These are phyloP conservation scores for Alternaria postmessia DNA, from an alignment of 2,329 filamentous ascomycete genomes.

Conservation along the genomic window DNA sequence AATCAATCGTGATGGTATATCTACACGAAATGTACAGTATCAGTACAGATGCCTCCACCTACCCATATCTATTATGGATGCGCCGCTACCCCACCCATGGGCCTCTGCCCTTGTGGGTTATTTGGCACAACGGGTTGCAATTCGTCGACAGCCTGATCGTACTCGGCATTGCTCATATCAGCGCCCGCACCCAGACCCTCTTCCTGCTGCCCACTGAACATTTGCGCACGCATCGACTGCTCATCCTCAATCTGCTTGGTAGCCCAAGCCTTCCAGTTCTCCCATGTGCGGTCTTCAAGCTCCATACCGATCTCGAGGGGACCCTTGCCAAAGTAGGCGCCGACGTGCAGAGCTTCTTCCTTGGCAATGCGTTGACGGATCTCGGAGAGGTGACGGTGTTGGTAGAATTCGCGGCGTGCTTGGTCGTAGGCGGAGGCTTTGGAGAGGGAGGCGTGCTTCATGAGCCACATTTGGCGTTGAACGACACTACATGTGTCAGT, in stretches of 20 bases:
- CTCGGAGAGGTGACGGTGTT: conserved; percentile 80
- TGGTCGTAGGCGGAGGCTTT: conserved; percentile 80
- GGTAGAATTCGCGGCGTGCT: conserved; percentile 90
- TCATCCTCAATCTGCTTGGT: conserved; percentile 59
- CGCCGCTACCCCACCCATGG: conserved; percentile 48
- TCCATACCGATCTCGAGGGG: conserved; percentile 79
- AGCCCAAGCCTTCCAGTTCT: conserved; percentile 88
- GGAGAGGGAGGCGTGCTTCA: conserved; percentile 64
- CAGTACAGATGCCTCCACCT: conserved; percentile 26
- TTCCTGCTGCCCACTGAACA: conserved; percentile 46
- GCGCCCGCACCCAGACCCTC: conserved; percentile 38
- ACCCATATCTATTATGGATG: conserved; percentile 43
- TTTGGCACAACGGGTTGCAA: conserved; percentile 32
- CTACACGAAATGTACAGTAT: conserved; percentile 33
- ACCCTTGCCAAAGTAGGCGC: conserved; percentile 86
- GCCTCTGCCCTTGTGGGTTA: conserved; percentile 43
- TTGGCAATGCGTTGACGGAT: conserved; percentile 81
- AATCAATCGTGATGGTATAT: conserved; percentile 15
- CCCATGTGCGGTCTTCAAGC: conserved; percentile 80
- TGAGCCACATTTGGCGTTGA: conserved; percentile 87
- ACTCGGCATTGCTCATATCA: conserved; percentile 32
- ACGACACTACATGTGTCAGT: conserved; percentile 71
- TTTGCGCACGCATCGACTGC: conserved; percentile 57
- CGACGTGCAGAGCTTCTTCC: conserved; percentile 86
- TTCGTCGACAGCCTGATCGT: conserved; percentile 48